These are phyloP conservation scores for Avicennia marina DNA, from an alignment of 257 asterid genomes.

Conservation along the genomic window DNA sequence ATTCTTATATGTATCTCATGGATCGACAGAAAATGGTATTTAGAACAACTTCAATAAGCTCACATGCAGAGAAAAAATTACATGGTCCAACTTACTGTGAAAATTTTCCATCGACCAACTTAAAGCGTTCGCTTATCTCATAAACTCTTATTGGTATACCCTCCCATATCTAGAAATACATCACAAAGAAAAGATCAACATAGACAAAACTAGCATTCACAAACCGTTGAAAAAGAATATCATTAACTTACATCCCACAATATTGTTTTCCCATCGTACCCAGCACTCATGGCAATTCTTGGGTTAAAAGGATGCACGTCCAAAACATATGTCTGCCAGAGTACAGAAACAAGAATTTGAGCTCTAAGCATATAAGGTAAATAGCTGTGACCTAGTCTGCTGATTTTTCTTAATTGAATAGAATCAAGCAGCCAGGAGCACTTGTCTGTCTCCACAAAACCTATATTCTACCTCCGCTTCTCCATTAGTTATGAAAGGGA, in stretches of 20 bases:
- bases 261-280: slow-evolving; percentile 97
- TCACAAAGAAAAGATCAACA: slow-evolving; percentile 18
- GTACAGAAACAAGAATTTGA: slow-evolving; percentile 15
- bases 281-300: slow-evolving; percentile 99
- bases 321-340: slow-evolving; percentile 84
- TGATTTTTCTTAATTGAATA: neutral
- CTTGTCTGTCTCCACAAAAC: neutral
- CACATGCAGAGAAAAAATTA: slow-evolving; percentile 11
- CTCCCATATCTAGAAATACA: slow-evolving; percentile 79
- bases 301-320: slow-evolving; percentile 99
- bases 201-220: slow-evolving; percentile 6
- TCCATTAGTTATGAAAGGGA: too few species aligned
- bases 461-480: neutral
- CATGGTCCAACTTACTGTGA: slow-evolving; percentile 67
- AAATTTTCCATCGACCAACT: slow-evolving; percentile 95
- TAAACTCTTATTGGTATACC: slow-evolving; percentile 79
- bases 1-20: slow-evolving; percentile 2
- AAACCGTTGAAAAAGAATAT: slow-evolving; percentile 10
- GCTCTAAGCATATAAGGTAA: slow-evolving; percentile 13
- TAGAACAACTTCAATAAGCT: neutral
- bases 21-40: slow-evolving; percentile 9
- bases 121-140: slow-evolving; percentile 82
- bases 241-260: slow-evolving; percentile 89
- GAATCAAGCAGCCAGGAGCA: neutral
- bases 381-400: neutral